These are phyloP conservation scores for Penicillium sp. DNA, from an alignment of 2,329 filamentous ascomycete species.

Conservation along the genomic window DNA sequence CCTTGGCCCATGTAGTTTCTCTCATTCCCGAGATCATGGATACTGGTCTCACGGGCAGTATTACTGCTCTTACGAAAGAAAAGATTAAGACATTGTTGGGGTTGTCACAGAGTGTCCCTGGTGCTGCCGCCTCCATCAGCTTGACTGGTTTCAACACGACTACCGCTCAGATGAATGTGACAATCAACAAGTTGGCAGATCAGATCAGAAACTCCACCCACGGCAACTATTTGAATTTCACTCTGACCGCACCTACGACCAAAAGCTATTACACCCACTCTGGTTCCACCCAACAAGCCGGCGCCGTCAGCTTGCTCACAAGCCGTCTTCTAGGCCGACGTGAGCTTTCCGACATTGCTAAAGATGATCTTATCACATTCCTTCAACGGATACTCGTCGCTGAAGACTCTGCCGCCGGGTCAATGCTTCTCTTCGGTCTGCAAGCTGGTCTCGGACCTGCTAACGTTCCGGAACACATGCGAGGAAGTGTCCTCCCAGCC, in stretches of 20 bases:
- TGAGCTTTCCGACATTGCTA: constrained; percentile 25
- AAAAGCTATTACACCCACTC: constrained; percentile 20
- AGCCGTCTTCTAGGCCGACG: constrained; percentile 37
- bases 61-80: constrained; percentile 21
- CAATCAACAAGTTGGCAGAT: constrained; percentile 15
- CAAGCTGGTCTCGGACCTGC: constrained; percentile 19
- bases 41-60: constrained; percentile 23
- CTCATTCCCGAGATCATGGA: constrained; percentile 32
- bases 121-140: constrained; percentile 2
- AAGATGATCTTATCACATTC: constrained; percentile 5
- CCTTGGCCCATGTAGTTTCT: constrained; percentile 29
- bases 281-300: constrained; percentile 23
- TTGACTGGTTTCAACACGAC: constrained; percentile 31
- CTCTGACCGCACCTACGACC: constrained; percentile 1
- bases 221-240: constrained; percentile 1
- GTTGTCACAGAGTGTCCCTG: constrained; percentile 1
- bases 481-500: constrained; percentile 24
- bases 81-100: constrained; percentile 1
- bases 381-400: constrained; percentile 10
- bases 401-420: constrained; percentile 20
- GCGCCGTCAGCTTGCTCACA: constrained; percentile 29
- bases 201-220: not conserved
- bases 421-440: constrained; percentile 25
- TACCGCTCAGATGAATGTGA: constrained; percentile 10
- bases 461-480: not conserved